A percentile compares a stretch with the other conserved stretches of the same genome.
phyloP scores from a whole-genome alignment of 2,329 filamentous ascomycete species.

The Penicillium vulpinum region DNA sequence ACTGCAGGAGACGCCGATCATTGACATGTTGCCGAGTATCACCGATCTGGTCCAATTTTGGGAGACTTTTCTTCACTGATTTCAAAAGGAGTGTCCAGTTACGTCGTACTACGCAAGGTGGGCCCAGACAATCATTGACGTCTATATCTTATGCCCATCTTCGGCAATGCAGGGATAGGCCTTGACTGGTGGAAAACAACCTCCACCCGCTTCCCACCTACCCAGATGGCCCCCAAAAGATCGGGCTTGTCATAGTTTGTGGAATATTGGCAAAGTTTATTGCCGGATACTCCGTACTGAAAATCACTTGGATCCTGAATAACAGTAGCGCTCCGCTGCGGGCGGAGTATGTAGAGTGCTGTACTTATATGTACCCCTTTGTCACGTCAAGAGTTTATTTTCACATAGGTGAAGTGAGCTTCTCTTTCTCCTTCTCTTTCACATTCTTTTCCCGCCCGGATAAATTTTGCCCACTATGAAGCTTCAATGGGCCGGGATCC shows the following conservation, averaged over 20 bases:
- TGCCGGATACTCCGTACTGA: background rate
- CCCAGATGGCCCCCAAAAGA: background rate
- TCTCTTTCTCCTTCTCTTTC: background rate
- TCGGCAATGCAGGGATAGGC: background rate
- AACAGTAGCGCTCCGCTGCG: background rate
- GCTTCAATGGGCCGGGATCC: constrained; percentile 7
- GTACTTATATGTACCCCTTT: background rate
- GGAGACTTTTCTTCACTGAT: background rate
- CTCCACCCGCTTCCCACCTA: background rate
- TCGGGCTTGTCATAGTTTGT: background rate
- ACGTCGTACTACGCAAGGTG: background rate
- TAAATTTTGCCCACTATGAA: constrained; percentile 3
- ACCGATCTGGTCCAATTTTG: background rate
- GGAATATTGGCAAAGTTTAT: background rate
- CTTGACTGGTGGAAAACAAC: background rate
- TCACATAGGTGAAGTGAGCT: background rate
- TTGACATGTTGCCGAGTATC: background rate
- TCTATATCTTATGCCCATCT: background rate
- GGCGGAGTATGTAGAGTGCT: background rate
- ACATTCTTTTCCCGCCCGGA: background rate
- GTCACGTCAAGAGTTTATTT: background rate
- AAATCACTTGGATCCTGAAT: background rate
- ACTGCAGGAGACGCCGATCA: background rate
- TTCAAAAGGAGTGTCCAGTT: background rate
- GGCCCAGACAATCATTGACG: background rate